Conservation (phyloP, 2,329 filamentous ascomycete species). For the Ceratocystiopsis sp. region DNA sequence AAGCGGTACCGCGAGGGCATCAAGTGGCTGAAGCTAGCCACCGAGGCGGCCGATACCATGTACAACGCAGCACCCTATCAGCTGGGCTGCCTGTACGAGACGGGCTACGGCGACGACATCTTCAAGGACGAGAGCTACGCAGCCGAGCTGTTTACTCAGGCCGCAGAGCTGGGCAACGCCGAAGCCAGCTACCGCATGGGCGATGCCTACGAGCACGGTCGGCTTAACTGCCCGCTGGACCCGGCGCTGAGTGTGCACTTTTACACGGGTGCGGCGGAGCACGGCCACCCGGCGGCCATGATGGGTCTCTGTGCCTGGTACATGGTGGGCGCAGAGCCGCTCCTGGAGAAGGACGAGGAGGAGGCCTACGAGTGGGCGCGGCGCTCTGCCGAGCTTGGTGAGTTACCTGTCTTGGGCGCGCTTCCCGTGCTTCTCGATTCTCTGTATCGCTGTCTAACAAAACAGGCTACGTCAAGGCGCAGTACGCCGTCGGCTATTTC, state of each 20-base stretch:
- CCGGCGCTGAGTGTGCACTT: conserved; percentile 92
- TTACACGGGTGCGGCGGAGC: conserved; percentile 82
- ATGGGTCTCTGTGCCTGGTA: conserved; percentile 99
- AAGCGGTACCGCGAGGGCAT: conserved; percentile 80
- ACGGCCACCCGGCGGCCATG: conserved; percentile 74
- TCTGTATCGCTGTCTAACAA: background rate
- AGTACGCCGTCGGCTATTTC: conserved; percentile 93
- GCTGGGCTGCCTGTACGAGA: conserved; percentile 74
- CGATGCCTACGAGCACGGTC: conserved; percentile 92
- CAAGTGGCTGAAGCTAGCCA: conserved; percentile 89
- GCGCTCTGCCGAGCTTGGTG: conserved; percentile 72
- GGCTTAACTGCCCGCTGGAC: conserved; percentile 72
- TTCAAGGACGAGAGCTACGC: conserved; percentile 85
- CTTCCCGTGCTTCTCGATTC: background rate
- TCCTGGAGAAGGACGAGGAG: conserved; percentile 85
- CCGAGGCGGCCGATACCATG: conserved; percentile 75
- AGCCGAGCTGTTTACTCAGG: conserved; percentile 84
- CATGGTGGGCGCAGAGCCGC: conserved; percentile 80
- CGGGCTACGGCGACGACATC: conserved; percentile 83
- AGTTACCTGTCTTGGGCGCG: conserved; percentile 14
- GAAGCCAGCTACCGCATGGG: conserved; percentile 79
- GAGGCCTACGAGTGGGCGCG: conserved; percentile 95
- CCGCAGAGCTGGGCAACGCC: conserved; percentile 77
- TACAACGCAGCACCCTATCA: conserved; percentile 91
- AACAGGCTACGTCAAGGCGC: conserved; percentile 52